A percentile compares a stretch with the other conserved stretches of the same genome.
These are phyloP conservation scores for Anthracocystis panici-leucophaei DNA, from an alignment of 1,284 basidiomycete genomes.

Conservation along the genomic window DNA sequence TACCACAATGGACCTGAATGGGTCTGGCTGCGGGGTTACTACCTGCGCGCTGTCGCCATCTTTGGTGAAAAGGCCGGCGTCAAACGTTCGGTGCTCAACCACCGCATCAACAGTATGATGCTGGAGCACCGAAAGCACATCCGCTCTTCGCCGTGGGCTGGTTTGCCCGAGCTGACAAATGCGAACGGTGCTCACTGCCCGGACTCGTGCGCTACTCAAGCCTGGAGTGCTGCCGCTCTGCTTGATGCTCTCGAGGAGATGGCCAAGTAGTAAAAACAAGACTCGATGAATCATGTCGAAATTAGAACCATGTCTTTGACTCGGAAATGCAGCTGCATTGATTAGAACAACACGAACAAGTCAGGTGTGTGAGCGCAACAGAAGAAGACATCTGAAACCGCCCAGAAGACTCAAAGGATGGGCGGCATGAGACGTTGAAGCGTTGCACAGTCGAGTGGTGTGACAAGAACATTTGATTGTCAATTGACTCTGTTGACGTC, in stretches of 20 bases:
- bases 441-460: neutral
- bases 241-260: constrained; percentile 61
- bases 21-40: constrained; percentile 95
- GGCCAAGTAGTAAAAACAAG: constrained; percentile 24
- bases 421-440: neutral
- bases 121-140: constrained; percentile 57
- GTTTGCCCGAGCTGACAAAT: constrained; percentile 65
- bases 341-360: neutral
- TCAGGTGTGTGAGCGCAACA: neutral
- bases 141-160: constrained; percentile 56
- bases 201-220: constrained; percentile 65
- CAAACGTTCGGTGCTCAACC: constrained; percentile 44
- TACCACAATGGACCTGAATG: constrained; percentile 82
- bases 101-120: constrained; percentile 54
- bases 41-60: constrained; percentile 82
- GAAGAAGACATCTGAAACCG: neutral
- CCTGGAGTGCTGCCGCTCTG: constrained; percentile 61
- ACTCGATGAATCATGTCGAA: neutral
- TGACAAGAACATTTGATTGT: neutral
- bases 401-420: neutral
- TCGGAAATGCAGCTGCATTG: constrained; percentile 12
- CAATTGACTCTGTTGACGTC: neutral
- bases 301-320: constrained; percentile 4
- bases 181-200: constrained; percentile 54
- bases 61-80: constrained; percentile 69